Conservation (phyloP, 768 basidiomycete genomes). For the Coprinopsis strossmayeri region DNA sequence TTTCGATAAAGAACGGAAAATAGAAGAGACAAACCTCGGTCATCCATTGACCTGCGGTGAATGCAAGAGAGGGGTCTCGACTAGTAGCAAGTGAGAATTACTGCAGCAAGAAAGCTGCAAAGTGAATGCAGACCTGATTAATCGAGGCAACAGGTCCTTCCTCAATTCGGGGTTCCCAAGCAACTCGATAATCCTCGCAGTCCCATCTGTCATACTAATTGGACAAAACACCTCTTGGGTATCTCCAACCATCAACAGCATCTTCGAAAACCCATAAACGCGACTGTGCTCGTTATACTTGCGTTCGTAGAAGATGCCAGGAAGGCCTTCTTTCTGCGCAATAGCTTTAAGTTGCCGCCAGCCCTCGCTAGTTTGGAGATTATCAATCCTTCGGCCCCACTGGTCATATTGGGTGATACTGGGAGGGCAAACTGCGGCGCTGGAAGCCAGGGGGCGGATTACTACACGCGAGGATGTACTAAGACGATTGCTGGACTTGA, state of each 20-base stretch:
- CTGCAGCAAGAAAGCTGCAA: background rate
- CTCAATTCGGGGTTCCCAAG: conserved; percentile 56
- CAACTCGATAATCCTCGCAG: conserved; percentile 66
- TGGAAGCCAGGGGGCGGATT: conserved; percentile 46
- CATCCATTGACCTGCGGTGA: conserved; percentile 82
- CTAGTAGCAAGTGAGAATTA: conserved; percentile 24
- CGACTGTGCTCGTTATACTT: conserved; percentile 55
- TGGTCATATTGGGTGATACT: conserved; percentile 65
- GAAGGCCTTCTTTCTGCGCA: conserved; percentile 57
- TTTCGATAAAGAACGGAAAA: conserved; percentile 25
- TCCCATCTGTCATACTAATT: conserved; percentile 74
- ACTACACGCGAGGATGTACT: conserved; percentile 26
- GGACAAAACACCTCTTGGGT: conserved; percentile 68
- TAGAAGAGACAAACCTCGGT: conserved; percentile 46
- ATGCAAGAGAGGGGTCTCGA: conserved; percentile 54
- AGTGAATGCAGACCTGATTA: conserved; percentile 45
- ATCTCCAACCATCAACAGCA: conserved; percentile 56
- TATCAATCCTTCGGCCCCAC: conserved; percentile 64
- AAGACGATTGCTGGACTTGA: background rate
- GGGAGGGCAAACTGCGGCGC: conserved; percentile 38
- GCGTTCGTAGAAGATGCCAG: conserved; percentile 64
- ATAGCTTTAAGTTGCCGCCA: conserved; percentile 65
- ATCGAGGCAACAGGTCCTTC: conserved; percentile 46
- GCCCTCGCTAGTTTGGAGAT: conserved; percentile 62
- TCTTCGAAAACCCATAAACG: conserved; percentile 59